Evolutionary conservation across 192 early-diverging fungal genomes (phyloP).

Genomic region (Gaertneriomyces sp.): DNA sequence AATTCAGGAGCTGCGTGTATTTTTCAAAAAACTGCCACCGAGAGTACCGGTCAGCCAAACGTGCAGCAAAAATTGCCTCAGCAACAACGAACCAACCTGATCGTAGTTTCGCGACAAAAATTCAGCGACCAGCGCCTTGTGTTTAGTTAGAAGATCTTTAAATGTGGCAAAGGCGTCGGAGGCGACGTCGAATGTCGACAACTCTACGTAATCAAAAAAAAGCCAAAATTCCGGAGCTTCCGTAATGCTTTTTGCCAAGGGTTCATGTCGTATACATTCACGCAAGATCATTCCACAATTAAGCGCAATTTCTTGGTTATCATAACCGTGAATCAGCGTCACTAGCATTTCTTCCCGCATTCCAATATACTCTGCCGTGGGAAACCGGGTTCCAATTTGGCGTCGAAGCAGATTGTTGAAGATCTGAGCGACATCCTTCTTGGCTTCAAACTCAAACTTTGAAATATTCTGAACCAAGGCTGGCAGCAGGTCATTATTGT

Average conservation of each 20-base stretch:
- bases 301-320: slow-evolving; percentile 91
- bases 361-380: slow-evolving; percentile 93
- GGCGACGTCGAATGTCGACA: slow-evolving; percentile 96
- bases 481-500: slow-evolving; percentile 85
- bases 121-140: slow-evolving; percentile 85
- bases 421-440: slow-evolving; percentile 97
- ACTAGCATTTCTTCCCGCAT: slow-evolving; percentile 79
- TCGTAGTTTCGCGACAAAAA: slow-evolving; percentile 92
- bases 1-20: slow-evolving; percentile 80
- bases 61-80: not conserved
- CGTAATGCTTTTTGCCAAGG: slow-evolving; percentile 79
- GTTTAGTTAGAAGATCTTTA: slow-evolving; percentile 92
- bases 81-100: slow-evolving; percentile 33
- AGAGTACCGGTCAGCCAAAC: not conserved
- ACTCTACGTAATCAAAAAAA: slow-evolving; percentile 94
- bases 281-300: slow-evolving; percentile 97
- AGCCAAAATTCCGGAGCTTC: slow-evolving; percentile 85
- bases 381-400: slow-evolving; percentile 90
- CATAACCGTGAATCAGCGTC: slow-evolving; percentile 82
- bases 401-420: slow-evolving; percentile 95
- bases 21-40: slow-evolving; percentile 73
- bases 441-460: slow-evolving; percentile 89
- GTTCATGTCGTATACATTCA: slow-evolving; percentile 94
- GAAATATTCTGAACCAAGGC: slow-evolving; percentile 84
- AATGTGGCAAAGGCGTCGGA: slow-evolving; percentile 98